Evolutionary conservation across 192 early-diverging fungal genomes (phyloP), one percentile per base, ranked within the genome.

Genomic region (Coemansia sp.): DNA sequence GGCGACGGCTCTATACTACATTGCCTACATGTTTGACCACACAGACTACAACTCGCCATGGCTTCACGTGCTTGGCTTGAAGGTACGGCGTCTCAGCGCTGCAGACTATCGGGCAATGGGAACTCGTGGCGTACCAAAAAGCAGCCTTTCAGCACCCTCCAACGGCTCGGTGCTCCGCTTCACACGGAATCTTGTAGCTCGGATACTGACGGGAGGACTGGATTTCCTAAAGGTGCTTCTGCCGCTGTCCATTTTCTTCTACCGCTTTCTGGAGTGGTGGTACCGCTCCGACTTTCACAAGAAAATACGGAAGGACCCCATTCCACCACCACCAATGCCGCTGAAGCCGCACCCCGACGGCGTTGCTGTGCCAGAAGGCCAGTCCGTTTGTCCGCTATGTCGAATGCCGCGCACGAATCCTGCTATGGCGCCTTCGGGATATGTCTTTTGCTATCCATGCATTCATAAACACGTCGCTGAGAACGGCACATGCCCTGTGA

Each of bases 181-280:
- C 21, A 63, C 68, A 16, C 75, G 72, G 40, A 81, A 72, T 41
- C 61, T 87, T 9, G 74, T 90, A 2, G 82, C 87, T 5, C 74
- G 85, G 37, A 71, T 86, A 32, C 66, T 80, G 22, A 37, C 65
- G 2, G 75, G 83, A 63, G 71, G 82, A 6, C 77, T 97, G 19
- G 89, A 93, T 36, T 80, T 91, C 66, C 85, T 94, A 42, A 90
- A 92, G 65, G 87, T 88, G 3, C 63, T 91, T 15, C 76, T 98
- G 60, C 96, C 95, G 22, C 87, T 95, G 84, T 90, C 91, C 0
- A 92, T 98, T 18, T 95, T 98, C 80, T 91, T 94, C 73, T 96
- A 91, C 82, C 91, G 91, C 62, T 98, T 98, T 72, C 72, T 95
- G 62, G 96, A 97, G 77, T 98, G 96, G 96, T 98, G 95, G 95